Conservation (phyloP, 306 rosid species). For the Sesbania bispinosa region DNA sequence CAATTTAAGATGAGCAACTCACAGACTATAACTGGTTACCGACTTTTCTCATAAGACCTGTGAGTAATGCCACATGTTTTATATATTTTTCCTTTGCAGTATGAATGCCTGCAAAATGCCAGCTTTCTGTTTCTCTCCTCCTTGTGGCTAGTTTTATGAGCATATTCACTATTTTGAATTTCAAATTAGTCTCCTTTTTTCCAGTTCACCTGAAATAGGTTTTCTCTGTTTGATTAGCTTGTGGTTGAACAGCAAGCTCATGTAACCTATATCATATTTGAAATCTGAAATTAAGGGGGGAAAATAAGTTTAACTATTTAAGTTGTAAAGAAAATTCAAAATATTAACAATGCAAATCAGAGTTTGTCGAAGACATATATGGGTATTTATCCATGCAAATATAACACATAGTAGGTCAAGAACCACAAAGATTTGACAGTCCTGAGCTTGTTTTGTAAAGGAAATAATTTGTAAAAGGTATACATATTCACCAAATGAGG, state of each 20-base stretch:
- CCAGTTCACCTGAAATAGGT: not conserved
- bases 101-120: not conserved
- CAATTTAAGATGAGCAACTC: constrained; percentile 1
- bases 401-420: too few species aligned
- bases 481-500: not conserved
- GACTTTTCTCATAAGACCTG: not conserved
- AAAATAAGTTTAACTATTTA: too few species aligned
- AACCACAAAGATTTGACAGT: too few species aligned
- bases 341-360: too few species aligned
- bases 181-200: constrained; percentile 13
- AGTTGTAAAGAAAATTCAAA: too few species aligned
- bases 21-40: not conserved
- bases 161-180: not conserved
- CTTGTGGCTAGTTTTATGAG: not conserved
- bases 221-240: not conserved
- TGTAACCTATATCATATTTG: too few species aligned
- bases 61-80: not conserved
- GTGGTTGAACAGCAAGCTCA: too few species aligned
- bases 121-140: not conserved
- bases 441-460: too few species aligned
- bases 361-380: too few species aligned
- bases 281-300: too few species aligned
- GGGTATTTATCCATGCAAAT: too few species aligned
- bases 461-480: not conserved
- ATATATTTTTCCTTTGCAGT: not conserved